These are phyloP conservation scores for Leccinum solheimii DNA, from an alignment of 1,284 basidiomycete genomes.

Conservation along the genomic window DNA sequence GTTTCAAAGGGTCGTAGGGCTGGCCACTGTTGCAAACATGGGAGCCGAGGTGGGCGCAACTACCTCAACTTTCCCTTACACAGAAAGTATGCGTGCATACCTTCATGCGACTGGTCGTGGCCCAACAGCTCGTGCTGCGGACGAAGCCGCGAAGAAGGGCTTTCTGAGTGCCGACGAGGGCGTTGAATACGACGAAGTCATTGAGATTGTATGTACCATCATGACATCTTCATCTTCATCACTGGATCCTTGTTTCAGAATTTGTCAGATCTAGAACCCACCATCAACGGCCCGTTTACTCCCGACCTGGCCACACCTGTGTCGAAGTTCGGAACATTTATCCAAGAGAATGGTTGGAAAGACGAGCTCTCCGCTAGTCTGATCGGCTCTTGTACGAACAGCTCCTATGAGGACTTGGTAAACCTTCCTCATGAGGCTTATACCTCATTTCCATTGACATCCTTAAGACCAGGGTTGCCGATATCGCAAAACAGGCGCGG, in stretches of 20 bases:
- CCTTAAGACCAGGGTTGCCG: conserved; percentile 67
- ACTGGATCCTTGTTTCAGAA: conserved; percentile 50
- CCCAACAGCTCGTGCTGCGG: conserved; percentile 87
- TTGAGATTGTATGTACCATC: conserved; percentile 77
- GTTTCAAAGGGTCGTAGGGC: conserved; percentile 44
- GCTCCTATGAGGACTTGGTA: conserved; percentile 95
- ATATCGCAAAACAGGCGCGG: conserved; percentile 90
- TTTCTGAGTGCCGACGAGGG: conserved; percentile 86
- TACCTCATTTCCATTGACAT: conserved; percentile 12
- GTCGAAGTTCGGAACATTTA: conserved; percentile 84
- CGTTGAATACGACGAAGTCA: conserved; percentile 94
- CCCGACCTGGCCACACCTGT: conserved; percentile 95
- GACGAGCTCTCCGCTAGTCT: conserved; percentile 89
- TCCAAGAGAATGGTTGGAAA: conserved; percentile 87
- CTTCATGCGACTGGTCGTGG: conserved; percentile 87
- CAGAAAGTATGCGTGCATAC: conserved; percentile 86
- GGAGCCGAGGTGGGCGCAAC: conserved; percentile 99
- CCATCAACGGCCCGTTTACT: conserved; percentile 97
- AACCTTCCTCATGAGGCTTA: conserved; percentile 3
- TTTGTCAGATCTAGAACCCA: conserved; percentile 90
- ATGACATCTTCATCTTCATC: not conserved
- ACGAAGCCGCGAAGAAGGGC: conserved; percentile 75
- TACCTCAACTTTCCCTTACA: conserved; percentile 97
- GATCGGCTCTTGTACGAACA: conserved; percentile 98
- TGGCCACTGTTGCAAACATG: conserved; percentile 98